Evolutionary conservation across 495 filamentous ascomycete genomes (phyloP), one percentile per base, ranked within the genome.

Genomic region (Ramalina intermedia): DNA sequence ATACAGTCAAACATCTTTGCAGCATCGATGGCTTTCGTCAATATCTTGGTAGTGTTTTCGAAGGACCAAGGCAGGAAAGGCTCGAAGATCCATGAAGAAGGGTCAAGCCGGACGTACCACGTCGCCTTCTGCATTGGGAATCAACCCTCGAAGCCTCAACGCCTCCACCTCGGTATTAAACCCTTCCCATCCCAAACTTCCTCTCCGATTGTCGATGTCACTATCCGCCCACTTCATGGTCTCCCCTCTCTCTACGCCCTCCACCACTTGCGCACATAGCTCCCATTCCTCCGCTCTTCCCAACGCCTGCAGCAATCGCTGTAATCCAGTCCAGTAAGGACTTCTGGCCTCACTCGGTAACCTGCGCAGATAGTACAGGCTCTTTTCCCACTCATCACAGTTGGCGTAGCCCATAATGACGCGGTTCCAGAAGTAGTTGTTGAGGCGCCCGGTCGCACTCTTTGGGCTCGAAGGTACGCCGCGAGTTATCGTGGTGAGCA

Each of bases 381-480:
- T 76, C 36, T 65, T 66, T 11, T 61, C 57, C 0, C 68, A 63
- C 40, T 76, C 63, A 35, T 75, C 75, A 6, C 54, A 56, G 16
- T 57, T 43, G 9, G 73, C 66, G 55, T 83, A 87, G 6, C 79
- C 81, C 46, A 73, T 70, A 41, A 85, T 69, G 33, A 85, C 62
- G 43, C 81, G 70, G 53, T 84, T 78, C 70, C 78, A 86, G 57
- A 88, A 79, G 36, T 75, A 61, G 35, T 63, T 59, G 61, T 87
- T 81, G n/a, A 71, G 55, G 21, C 37, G 18, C 45, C 35, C 23
- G 8, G 33, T 35, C 9, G 16, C 9, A 7, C 4, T 16, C 18
- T 29, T 16, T 33, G 29, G n/a, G 63, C 53, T 42, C 55, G 47
- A 26, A 64, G 62, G 0, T 58, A 46, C 26, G 69, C 52, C n/a